Conservation (phyloP, 163 green algal species). For the Scenedesmus sp. region DNA sequence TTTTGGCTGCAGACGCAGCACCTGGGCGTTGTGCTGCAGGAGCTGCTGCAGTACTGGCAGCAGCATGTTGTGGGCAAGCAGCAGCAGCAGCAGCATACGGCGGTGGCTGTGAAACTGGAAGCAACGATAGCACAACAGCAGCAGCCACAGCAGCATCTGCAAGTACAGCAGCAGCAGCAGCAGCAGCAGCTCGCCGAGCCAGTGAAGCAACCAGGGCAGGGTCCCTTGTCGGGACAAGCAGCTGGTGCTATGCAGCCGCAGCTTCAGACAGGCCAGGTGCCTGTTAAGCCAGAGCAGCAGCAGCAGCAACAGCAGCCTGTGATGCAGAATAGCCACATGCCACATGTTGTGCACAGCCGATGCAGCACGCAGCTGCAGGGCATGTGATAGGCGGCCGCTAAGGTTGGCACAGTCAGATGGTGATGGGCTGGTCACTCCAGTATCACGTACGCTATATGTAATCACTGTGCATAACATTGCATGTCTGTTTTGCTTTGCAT, state of each 20-base stretch:
- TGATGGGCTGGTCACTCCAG: too few relatives aligned
- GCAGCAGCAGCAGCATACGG: constrained; percentile 26
- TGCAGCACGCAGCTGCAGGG: not conserved
- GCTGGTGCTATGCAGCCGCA: not conserved
- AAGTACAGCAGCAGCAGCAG: constrained; percentile 38
- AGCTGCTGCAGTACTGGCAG: constrained; percentile 40
- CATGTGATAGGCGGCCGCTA: not conserved
- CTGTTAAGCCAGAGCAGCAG: not conserved
- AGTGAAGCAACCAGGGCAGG: not conserved
- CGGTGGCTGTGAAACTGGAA: not conserved
- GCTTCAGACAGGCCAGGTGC: not conserved
- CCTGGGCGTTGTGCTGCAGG: not conserved
- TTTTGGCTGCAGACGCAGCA: constrained; percentile 50
- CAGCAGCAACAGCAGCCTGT: constrained; percentile 20
- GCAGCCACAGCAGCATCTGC: constrained; percentile 33
- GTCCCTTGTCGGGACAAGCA: not conserved
- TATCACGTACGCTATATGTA: too few relatives aligned
- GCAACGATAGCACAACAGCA: not conserved
- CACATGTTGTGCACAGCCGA: not conserved
- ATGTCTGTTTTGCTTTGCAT: too few relatives aligned
- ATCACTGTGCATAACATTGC: too few relatives aligned
- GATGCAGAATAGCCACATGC: constrained; percentile 1
- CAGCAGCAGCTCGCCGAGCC: too few relatives aligned
- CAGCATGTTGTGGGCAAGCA: constrained; percentile 28
- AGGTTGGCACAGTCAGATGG: too few relatives aligned